A percentile compares a stretch with the other conserved stretches of the same genome.
phyloP scores from a whole-genome alignment of 768 basidiomycete species.

The Phlebiopsis flavidoalba region DNA sequence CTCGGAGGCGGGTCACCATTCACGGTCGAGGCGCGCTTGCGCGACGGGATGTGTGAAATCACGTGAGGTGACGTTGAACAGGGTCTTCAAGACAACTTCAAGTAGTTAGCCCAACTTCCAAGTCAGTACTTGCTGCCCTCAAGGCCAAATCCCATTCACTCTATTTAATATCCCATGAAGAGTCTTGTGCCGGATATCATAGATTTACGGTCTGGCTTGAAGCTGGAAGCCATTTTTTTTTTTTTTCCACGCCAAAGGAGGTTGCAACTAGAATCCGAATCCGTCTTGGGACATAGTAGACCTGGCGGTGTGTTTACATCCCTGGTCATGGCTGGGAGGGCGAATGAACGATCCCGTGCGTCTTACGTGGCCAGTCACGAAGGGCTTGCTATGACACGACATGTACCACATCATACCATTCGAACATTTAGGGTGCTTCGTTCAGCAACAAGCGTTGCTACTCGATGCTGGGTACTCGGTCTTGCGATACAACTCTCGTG shows the following conservation, averaged over 20 bases:
- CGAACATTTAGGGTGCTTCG: slow-evolving; percentile 38
- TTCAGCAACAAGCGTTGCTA: slow-evolving; percentile 37
- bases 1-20: too few species aligned
- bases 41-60: too few species aligned
- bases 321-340: slow-evolving; percentile 85
- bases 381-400: background rate
- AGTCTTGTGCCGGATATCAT: background rate
- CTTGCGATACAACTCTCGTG: slow-evolving; percentile 72
- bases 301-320: slow-evolving; percentile 73
- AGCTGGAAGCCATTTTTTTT: background rate
- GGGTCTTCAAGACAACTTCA: too few species aligned
- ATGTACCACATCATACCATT: background rate
- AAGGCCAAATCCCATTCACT: too few species aligned
- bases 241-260: background rate
- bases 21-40: too few species aligned
- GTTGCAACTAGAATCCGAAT: background rate
- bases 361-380: slow-evolving; percentile 10
- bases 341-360: slow-evolving; percentile 73
- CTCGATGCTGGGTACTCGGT: slow-evolving; percentile 47
- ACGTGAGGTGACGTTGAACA: too few species aligned
- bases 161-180: too few species aligned
- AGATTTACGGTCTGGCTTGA: background rate
- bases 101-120: too few species aligned
- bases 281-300: slow-evolving; percentile 29
- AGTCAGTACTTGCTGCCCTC: too few species aligned